These are phyloP conservation scores for Yamadazyma taylorii DNA, from an alignment of 1,139 yeast species.

Conservation along the genomic window DNA sequence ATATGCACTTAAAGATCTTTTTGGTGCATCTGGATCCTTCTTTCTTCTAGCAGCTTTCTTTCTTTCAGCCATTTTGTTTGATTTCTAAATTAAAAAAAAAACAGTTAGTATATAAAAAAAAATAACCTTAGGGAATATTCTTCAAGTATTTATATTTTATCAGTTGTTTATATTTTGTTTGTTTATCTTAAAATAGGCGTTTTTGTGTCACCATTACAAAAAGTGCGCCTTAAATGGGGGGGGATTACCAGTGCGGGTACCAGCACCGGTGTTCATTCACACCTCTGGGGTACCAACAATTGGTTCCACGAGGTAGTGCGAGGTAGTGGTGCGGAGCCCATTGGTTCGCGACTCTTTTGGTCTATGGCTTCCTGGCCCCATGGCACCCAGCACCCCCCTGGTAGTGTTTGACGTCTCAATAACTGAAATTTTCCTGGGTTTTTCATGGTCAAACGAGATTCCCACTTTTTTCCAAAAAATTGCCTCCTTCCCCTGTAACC, in stretches of 20 bases:
- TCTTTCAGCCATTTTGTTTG: slow-evolving; percentile 32
- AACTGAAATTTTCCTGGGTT: too few relatives aligned
- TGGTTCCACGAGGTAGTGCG: too few relatives aligned
- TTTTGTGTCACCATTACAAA: background rate
- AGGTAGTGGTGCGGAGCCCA: too few relatives aligned
- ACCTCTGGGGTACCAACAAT: too few relatives aligned
- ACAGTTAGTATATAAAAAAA: slow-evolving; percentile 7
- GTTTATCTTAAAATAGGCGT: slow-evolving; percentile 8
- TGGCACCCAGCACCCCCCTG: too few relatives aligned
- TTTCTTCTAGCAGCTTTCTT: slow-evolving; percentile 51
- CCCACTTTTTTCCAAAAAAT: slow-evolving; percentile 1
- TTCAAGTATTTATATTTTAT: slow-evolving; percentile 4
- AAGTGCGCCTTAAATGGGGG: background rate
- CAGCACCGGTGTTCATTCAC: too few relatives aligned
- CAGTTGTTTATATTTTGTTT: slow-evolving; percentile 11
- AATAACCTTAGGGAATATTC: background rate
- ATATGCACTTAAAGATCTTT: slow-evolving; percentile 96
- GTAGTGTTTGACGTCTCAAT: too few relatives aligned
- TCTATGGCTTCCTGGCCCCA: too few relatives aligned
- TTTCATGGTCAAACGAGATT: slow-evolving; percentile 3
- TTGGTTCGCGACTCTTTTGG: too few relatives aligned
- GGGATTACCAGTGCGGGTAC: too few relatives aligned
- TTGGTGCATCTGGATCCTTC: slow-evolving; percentile 97
- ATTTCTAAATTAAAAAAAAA: slow-evolving; percentile 1
- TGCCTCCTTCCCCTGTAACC: background rate